Percentiles rank a stretch among this genome's conserved stretches.
Conservation (phyloP, 192 early-diverging fungal genomes). For the Backusella psychrophila region DNA sequence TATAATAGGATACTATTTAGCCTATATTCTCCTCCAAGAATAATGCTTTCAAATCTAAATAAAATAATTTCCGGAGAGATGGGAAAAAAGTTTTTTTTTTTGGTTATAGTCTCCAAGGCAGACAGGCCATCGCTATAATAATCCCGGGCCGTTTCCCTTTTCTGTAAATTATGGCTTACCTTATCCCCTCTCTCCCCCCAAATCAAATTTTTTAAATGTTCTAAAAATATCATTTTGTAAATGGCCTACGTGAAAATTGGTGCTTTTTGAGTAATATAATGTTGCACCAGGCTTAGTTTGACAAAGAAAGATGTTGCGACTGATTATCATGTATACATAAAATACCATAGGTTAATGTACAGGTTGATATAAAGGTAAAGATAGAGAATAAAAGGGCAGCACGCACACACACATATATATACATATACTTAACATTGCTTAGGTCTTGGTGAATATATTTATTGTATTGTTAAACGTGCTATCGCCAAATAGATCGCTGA, state of each 20-base stretch:
- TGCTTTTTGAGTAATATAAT: not conserved
- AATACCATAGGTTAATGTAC: no score
- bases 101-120: not conserved
- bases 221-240: slow-evolving; percentile 1
- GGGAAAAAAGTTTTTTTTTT: not conserved
- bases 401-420: not conserved
- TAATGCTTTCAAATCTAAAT: not conserved
- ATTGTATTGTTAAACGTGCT: not conserved
- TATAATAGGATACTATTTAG: not conserved
- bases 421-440: not conserved
- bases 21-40: not conserved
- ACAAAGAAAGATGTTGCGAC: not conserved
- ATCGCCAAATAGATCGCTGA: not conserved
- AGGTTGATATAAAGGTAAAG: not conserved
- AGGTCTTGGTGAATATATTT: not conserved
- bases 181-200: not conserved
- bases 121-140: not conserved
- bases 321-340: not conserved
- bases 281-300: not conserved
- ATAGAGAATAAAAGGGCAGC: not conserved
- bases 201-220: not conserved
- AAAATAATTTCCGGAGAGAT: not conserved
- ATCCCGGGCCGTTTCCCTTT: not conserved
- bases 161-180: not conserved
- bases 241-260: not conserved